These are phyloP conservation scores for Fusarium marasasianum DNA, from an alignment of 2,329 filamentous ascomycete genomes.

Conservation along the genomic window DNA sequence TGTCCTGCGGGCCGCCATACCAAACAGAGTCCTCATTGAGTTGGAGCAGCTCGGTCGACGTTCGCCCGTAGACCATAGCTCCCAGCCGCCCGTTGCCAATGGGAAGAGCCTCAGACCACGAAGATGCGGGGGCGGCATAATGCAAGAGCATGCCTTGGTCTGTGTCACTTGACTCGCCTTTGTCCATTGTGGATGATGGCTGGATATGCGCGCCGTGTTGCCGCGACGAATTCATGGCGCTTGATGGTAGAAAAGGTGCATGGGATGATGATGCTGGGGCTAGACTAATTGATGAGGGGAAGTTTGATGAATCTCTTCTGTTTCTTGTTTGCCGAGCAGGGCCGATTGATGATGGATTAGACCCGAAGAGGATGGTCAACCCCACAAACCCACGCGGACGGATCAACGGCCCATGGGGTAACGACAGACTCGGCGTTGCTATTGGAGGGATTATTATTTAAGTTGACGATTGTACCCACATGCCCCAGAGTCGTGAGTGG, in stretches of 20 bases:
- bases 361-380: neutral
- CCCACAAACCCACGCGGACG: neutral
- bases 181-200: constrained; percentile 1
- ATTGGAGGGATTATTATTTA: constrained; percentile 17
- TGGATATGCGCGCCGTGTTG: neutral
- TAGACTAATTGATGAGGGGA: neutral
- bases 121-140: constrained; percentile 37
- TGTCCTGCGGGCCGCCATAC: constrained; percentile 56
- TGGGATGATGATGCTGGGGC: neutral
- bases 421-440: too few relatives aligned
- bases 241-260: neutral
- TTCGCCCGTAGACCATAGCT: constrained; percentile 55
- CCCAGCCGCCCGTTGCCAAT: constrained; percentile 59
- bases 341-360: constrained; percentile 5
- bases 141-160: constrained; percentile 31
- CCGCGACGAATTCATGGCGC: neutral
- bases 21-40: constrained; percentile 61
- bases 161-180: neutral
- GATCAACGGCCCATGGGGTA: neutral
- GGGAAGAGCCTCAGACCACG: constrained; percentile 52
- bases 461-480: neutral
- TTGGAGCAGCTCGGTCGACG: constrained; percentile 51
- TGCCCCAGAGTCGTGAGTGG: constrained; percentile 7
- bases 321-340: neutral
- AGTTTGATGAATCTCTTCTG: neutral